phyloP scores from a whole-genome alignment of 2,329 filamentous ascomycete species.

The Trichophyton mentagrophytes region DNA sequence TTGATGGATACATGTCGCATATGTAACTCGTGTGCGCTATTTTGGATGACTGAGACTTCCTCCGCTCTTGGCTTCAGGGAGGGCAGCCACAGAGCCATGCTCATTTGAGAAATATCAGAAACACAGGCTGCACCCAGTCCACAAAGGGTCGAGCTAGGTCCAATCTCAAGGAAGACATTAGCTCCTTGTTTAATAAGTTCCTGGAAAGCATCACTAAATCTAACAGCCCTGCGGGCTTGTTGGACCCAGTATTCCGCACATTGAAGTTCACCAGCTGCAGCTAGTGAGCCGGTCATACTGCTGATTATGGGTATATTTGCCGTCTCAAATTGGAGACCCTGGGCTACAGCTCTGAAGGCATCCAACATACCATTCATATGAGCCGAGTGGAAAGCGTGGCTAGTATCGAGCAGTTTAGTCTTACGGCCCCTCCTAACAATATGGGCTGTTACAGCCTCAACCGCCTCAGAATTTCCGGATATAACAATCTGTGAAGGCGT shows the following conservation, averaged over 20 bases:
- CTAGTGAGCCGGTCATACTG: background rate
- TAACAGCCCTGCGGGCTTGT: background rate
- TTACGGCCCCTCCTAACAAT: background rate
- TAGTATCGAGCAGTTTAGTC: background rate
- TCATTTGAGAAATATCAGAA: background rate
- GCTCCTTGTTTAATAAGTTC: background rate
- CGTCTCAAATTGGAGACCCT: background rate
- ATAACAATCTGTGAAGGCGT: background rate
- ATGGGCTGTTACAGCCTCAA: background rate
- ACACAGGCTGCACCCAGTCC: slow-evolving; percentile 1
- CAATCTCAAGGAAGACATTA: background rate
- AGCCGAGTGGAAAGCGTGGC: slow-evolving; percentile 1
- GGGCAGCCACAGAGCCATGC: background rate
- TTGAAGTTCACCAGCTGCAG: background rate
- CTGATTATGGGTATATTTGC: slow-evolving; percentile 2
- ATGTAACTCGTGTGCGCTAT: background rate
- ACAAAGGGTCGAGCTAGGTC: background rate
- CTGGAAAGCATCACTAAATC: background rate
- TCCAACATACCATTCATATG: slow-evolving; percentile 3
- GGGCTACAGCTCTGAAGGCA: background rate
- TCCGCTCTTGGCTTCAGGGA: background rate
- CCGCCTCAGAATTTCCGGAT: background rate
- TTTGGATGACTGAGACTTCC: background rate
- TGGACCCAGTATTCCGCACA: slow-evolving; percentile 1
- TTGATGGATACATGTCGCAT: background rate